Conservation (phyloP, 306 rosid genomes). For the Calophaca sinica region DNA sequence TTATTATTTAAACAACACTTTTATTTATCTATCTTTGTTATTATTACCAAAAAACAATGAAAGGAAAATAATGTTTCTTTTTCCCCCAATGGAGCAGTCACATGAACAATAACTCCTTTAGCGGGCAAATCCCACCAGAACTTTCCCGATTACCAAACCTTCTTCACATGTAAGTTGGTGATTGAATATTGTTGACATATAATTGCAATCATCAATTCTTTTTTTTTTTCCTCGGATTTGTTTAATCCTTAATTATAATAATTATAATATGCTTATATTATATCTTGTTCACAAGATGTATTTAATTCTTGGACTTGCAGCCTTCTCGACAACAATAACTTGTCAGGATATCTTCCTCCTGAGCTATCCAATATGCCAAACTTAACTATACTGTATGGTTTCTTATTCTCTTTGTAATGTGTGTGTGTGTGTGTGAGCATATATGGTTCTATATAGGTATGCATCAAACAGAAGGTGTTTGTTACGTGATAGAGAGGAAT, state of each 20-base stretch:
- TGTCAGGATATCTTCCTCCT: conserved; percentile 82
- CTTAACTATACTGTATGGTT: conserved; percentile 61
- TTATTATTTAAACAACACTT: background rate
- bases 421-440: background rate
- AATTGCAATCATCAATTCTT: conserved; percentile 15
- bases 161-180: conserved; percentile 78
- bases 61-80: no score
- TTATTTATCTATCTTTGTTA: background rate
- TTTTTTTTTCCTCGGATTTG: background rate
- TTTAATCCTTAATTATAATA: conserved; percentile 6
- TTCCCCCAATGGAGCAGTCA: conserved; percentile 55
- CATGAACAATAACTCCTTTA: conserved; percentile 97
- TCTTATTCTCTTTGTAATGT: conserved; percentile 28
- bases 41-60: no score
- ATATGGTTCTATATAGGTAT: background rate
- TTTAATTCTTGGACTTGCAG: conserved; percentile 59
- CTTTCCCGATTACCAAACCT: conserved; percentile 67
- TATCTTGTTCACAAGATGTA: conserved; percentile 37
- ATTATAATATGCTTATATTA: conserved; percentile 18
- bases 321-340: conserved; percentile 91
- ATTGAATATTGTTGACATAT: conserved; percentile 18
- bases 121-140: conserved; percentile 82
- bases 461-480: no score
- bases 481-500: no score
- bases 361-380: conserved; percentile 60